phyloP scores from a whole-genome alignment of 1,284 basidiomycete genomes.

The Ganoderma boninense region DNA sequence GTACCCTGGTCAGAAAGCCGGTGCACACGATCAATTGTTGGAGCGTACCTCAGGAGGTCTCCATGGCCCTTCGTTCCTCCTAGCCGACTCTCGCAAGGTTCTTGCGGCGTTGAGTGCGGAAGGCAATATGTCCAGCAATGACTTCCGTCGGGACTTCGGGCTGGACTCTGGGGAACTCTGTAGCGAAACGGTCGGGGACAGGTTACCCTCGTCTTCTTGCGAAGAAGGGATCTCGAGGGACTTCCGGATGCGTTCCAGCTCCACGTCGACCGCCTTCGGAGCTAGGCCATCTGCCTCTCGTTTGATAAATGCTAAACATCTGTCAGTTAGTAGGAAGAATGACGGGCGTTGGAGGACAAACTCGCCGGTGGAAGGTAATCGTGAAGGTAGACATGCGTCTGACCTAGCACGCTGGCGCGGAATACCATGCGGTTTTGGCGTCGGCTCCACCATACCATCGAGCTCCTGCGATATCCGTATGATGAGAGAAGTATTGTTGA shows the following conservation, averaged over 20 bases:
- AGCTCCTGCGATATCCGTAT: slow-evolving; percentile 46
- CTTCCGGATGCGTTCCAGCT: slow-evolving; percentile 44
- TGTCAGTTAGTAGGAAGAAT: slow-evolving; percentile 27
- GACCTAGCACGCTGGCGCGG: slow-evolving; percentile 49
- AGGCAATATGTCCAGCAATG: slow-evolving; percentile 35
- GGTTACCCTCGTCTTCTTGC: slow-evolving; percentile 24
- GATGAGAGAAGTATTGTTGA: slow-evolving; percentile 66
- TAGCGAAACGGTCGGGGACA: slow-evolving; percentile 11
- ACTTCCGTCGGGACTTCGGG: slow-evolving; percentile 28
- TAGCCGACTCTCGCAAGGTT: slow-evolving; percentile 20
- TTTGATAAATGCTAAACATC: slow-evolving; percentile 64
- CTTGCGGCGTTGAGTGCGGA: slow-evolving; percentile 36
- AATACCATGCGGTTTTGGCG: slow-evolving; percentile 31
- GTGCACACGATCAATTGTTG: not conserved
- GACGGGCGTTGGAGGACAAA: slow-evolving; percentile 22
- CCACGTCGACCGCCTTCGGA: slow-evolving; percentile 58
- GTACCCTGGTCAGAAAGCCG: not conserved
- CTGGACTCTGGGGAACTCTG: slow-evolving; percentile 22
- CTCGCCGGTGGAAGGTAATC: slow-evolving; percentile 72
- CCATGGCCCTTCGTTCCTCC: slow-evolving; percentile 45
- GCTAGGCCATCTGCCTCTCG: slow-evolving; percentile 69
- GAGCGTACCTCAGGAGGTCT: slow-evolving; percentile 67
- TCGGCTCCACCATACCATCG: slow-evolving; percentile 27
- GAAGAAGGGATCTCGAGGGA: slow-evolving; percentile 32
- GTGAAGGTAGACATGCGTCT: slow-evolving; percentile 68